Conservation (phyloP, 306 rosid species). For the Bauhinia variegata region DNA sequence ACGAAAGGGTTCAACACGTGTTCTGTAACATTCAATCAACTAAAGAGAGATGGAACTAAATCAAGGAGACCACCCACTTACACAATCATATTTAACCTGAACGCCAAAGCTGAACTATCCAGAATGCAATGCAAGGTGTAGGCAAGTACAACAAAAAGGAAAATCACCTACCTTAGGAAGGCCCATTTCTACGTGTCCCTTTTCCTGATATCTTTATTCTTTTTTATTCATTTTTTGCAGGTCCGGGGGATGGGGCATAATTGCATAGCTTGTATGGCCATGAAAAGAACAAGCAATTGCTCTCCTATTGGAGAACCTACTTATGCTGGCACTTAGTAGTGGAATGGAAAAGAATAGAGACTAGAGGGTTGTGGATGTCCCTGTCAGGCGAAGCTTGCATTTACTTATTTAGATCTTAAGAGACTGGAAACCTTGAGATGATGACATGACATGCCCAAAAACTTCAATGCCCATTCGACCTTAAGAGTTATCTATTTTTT, state of each 20-base stretch:
- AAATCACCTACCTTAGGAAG: conserved; percentile 24
- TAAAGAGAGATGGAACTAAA: conserved; percentile 25
- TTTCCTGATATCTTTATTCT: conserved; percentile 15
- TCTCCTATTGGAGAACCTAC: conserved; percentile 29
- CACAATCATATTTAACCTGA: conserved; percentile 30
- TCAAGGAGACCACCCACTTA: conserved; percentile 15
- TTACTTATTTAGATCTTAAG: no score
- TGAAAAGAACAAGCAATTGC: conserved; percentile 38
- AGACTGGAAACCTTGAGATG: conserved; percentile 12
- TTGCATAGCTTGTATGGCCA: conserved; percentile 29
- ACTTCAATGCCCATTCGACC: conserved; percentile 1
- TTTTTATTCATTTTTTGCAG: no score
- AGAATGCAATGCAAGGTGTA: conserved; percentile 36
- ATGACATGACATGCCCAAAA: conserved; percentile 6
- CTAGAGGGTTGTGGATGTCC: conserved; percentile 31
- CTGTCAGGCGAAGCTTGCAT: conserved; percentile 21
- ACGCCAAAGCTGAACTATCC: conserved; percentile 30
- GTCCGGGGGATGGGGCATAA: conserved; percentile 20
- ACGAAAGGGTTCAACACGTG: conserved; percentile 34
- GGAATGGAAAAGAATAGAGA: conserved; percentile 29
- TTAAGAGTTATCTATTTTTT: no score
- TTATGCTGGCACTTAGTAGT: conserved; percentile 25
- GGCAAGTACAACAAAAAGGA: conserved; percentile 36
- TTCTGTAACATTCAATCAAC: conserved; percentile 25
- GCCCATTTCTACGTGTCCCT: conserved; percentile 39